phyloP scores from a whole-genome alignment of 305 asterid genomes.

The Solanum hybrid region DNA sequence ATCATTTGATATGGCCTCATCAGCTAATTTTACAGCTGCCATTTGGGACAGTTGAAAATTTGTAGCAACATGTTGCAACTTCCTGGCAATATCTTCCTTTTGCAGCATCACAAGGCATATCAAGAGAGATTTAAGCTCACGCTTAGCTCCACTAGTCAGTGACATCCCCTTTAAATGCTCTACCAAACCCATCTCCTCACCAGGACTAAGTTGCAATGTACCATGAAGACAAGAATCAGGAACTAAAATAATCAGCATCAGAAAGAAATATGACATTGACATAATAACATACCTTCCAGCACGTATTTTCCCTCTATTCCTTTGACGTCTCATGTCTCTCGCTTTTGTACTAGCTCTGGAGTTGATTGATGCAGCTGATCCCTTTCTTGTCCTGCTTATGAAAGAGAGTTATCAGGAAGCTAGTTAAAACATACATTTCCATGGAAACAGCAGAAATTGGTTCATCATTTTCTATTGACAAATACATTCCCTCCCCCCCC shows the following conservation, averaged over 20 bases:
- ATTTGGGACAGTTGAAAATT: constrained; percentile 74
- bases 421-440: neutral
- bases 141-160: constrained; percentile 52
- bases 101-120: constrained; percentile 64
- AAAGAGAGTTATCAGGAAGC: constrained; percentile 2
- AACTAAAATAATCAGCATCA: neutral
- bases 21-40: constrained; percentile 67
- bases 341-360: constrained; percentile 50
- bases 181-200: constrained; percentile 81
- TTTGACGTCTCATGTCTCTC: constrained; percentile 55
- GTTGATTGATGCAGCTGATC: constrained; percentile 54
- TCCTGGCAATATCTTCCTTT: constrained; percentile 61
- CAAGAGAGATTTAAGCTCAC: constrained; percentile 60
- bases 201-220: constrained; percentile 44
- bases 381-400: constrained; percentile 54
- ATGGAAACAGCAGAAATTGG: neutral
- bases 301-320: constrained; percentile 84
- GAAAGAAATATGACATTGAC: neutral
- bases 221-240: neutral
- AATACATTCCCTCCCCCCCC: neutral
- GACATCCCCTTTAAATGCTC: constrained; percentile 86
- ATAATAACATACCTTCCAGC: constrained; percentile 69
- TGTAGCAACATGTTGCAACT: constrained; percentile 50
- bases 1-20: constrained; percentile 38
- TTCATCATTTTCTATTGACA: neutral